Conservation (phyloP, 768 basidiomycete species). For the Tephrocybe rancida region DNA sequence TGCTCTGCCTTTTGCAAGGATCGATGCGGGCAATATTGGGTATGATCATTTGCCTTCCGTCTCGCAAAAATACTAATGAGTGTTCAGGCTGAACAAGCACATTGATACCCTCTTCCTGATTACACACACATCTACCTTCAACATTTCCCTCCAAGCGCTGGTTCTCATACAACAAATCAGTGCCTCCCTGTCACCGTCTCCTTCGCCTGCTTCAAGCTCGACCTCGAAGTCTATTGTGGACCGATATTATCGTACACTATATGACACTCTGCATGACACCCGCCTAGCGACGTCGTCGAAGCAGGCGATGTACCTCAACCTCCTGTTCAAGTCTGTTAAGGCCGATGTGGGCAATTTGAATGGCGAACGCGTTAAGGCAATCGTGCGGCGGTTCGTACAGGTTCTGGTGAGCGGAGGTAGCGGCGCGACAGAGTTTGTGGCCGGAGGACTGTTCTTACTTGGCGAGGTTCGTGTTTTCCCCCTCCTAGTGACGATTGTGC, state of each 20-base stretch:
- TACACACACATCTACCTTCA: slow-evolving; percentile 95
- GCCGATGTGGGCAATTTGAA: slow-evolving; percentile 52
- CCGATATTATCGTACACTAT: slow-evolving; percentile 82
- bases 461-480: slow-evolving; percentile 66
- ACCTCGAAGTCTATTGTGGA: slow-evolving; percentile 56
- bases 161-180: slow-evolving; percentile 86
- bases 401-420: slow-evolving; percentile 68
- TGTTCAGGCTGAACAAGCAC: slow-evolving; percentile 73
- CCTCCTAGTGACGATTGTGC: neutral
- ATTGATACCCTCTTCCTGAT: slow-evolving; percentile 94
- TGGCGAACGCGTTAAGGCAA: slow-evolving; percentile 68
- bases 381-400: slow-evolving; percentile 84
- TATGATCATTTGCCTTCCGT: slow-evolving; percentile 25
- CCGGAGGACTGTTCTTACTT: slow-evolving; percentile 84
- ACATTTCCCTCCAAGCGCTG: slow-evolving; percentile 92
- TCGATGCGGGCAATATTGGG: slow-evolving; percentile 70
- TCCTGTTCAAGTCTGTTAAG: slow-evolving; percentile 90
- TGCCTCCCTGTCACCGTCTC: slow-evolving; percentile 45
- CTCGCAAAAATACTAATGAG: neutral
- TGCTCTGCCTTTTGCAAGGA: slow-evolving; percentile 88
- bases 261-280: slow-evolving; percentile 84
- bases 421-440: slow-evolving; percentile 84
- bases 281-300: slow-evolving; percentile 85
- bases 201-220: slow-evolving; percentile 39
- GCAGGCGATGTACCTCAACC: slow-evolving; percentile 95